phyloP scores from a whole-genome alignment of 2,329 filamentous ascomycete genomes.

The Penicillium sclerotigenum region DNA sequence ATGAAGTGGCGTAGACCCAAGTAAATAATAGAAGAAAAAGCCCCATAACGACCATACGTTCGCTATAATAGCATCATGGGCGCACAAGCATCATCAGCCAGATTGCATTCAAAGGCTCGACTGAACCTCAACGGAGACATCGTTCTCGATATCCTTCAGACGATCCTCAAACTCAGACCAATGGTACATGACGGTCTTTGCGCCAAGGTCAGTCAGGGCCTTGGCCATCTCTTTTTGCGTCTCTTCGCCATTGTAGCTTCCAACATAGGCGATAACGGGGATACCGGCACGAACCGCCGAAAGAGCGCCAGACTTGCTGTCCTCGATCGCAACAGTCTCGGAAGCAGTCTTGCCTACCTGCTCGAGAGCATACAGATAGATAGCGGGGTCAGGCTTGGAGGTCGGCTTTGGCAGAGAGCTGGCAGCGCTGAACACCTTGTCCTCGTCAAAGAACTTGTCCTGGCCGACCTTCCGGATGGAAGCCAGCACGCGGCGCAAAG shows the following conservation, averaged over 20 bases:
- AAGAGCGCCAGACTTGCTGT: conserved; percentile 79
- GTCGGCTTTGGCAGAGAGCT: conserved; percentile 75
- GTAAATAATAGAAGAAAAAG: conserved; percentile 6
- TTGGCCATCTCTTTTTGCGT: conserved; percentile 65
- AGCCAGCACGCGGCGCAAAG: conserved; percentile 72
- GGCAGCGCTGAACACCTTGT: conserved; percentile 77
- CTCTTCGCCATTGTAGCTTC: conserved; percentile 62
- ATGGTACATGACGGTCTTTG: conserved; percentile 57
- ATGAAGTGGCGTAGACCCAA: not conserved
- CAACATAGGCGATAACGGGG: conserved; percentile 79
- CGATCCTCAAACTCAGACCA: conserved; percentile 48
- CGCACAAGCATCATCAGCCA: not conserved
- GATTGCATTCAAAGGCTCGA: conserved; percentile 15
- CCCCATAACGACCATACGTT: conserved; percentile 30
- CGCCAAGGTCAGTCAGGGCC: conserved; percentile 59
- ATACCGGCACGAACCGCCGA: conserved; percentile 76
- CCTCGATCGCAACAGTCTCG: conserved; percentile 79
- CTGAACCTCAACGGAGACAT: conserved; percentile 13
- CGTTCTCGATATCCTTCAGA: conserved; percentile 42
- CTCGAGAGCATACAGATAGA: conserved; percentile 77
- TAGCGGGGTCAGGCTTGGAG: conserved; percentile 84
- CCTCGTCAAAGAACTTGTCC: conserved; percentile 72
- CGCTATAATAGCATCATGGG: conserved; percentile 35
- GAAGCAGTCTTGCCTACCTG: conserved; percentile 66
- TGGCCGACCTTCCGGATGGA: conserved; percentile 76